Evolutionary conservation across 139 green algal genomes (phyloP).

Genomic region (Chlamydomonas schloesseri): DNA sequence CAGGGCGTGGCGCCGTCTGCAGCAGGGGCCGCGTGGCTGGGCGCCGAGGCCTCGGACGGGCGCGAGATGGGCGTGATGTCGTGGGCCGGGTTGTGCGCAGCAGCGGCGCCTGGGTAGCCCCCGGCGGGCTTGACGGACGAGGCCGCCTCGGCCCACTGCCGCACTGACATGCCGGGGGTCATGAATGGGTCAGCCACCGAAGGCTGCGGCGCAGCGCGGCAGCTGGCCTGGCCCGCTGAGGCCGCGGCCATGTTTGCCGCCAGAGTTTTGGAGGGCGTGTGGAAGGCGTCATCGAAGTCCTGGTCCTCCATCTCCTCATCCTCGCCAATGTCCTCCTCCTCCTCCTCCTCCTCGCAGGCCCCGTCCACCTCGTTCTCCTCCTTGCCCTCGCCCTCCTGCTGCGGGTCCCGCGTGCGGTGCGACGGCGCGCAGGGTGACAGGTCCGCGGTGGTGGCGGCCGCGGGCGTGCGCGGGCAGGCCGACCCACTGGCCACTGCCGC

Average conservation of each 20-base stretch:
- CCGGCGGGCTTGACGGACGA: not conserved
- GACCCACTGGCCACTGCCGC: not conserved
- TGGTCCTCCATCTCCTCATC: not conserved
- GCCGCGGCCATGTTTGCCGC: not conserved
- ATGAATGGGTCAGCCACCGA: not conserved
- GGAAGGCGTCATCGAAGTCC: not conserved
- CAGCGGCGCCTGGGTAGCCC: too few species aligned
- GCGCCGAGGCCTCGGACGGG: not conserved
- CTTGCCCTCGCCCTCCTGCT: not conserved
- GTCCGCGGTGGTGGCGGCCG: not conserved
- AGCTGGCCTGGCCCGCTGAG: not conserved
- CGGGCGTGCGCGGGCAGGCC: slow-evolving; percentile 3
- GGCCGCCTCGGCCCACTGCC: not conserved
- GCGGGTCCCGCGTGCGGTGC: not conserved
- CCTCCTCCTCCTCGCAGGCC: too few species aligned
- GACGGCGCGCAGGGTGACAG: not conserved
- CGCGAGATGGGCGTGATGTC: not conserved
- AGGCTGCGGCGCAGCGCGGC: not conserved
- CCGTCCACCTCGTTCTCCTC: not conserved
- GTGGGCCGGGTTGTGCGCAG: not conserved
- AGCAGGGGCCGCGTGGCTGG: not conserved
- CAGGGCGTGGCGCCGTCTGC: not conserved
- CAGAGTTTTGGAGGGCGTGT: not conserved
- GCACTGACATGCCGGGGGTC: not conserved
- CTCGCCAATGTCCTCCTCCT: not conserved